These are phyloP conservation scores for Colletotrichum sp. DNA, from an alignment of 2,329 filamentous ascomycete genomes.

Conservation along the genomic window DNA sequence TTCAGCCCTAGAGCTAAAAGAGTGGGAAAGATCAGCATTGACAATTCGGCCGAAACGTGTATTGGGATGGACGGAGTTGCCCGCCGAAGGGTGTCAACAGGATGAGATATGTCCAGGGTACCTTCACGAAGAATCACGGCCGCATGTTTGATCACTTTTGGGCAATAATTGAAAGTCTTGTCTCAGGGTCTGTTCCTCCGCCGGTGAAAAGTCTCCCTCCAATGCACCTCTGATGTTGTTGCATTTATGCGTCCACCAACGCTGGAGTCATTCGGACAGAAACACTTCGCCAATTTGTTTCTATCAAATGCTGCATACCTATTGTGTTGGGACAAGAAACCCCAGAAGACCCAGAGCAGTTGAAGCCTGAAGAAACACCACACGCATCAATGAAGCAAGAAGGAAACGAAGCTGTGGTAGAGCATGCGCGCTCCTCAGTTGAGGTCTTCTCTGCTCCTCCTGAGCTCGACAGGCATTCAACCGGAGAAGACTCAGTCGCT, in stretches of 20 bases:
- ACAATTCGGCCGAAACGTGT: constrained; percentile 33
- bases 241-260: not conserved
- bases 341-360: not conserved
- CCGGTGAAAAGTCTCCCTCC: not conserved
- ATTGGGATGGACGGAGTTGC: not conserved
- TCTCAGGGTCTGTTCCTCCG: not conserved
- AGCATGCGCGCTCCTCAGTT: not conserved
- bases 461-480: not conserved
- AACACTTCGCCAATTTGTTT: not conserved
- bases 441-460: not conserved
- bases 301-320: not conserved
- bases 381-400: not conserved
- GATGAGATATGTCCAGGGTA: not conserved
- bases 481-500: not conserved
- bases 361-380: not conserved
- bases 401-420: not conserved
- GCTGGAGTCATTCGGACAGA: not conserved
- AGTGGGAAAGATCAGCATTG: not conserved
- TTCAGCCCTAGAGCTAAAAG: not conserved
- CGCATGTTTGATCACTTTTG: not conserved
- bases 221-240: not conserved
- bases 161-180: not conserved
- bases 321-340: not conserved
- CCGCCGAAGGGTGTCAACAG: not conserved
- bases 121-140: not conserved